These are phyloP conservation scores for Solanum raphanifolium DNA, from an alignment of 257 asterid genomes.

Conservation along the genomic window DNA sequence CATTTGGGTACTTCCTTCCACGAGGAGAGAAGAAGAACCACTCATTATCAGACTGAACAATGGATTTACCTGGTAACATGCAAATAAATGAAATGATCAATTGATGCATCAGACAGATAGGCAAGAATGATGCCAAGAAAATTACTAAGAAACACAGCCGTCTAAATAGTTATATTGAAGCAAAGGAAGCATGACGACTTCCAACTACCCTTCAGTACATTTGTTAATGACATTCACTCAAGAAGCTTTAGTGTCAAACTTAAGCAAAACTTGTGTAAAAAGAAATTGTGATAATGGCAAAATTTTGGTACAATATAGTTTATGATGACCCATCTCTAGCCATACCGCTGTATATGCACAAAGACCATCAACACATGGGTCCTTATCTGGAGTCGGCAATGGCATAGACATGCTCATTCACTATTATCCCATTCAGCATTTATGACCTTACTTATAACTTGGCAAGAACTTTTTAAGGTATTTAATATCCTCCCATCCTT, in stretches of 20 bases:
- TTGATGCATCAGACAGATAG: neutral
- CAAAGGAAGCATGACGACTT: neutral
- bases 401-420: neutral
- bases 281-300: neutral
- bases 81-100: slow-evolving; percentile 5
- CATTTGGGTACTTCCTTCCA: slow-evolving; percentile 82
- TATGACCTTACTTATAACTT: neutral
- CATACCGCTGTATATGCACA: neutral
- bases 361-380: neutral
- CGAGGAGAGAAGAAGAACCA: slow-evolving; percentile 92
- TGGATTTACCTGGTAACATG: slow-evolving; percentile 38
- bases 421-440: neutral
- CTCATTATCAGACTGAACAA: slow-evolving; percentile 61
- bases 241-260: neutral
- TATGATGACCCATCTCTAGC: neutral
- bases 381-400: neutral
- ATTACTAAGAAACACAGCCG: neutral
- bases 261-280: neutral
- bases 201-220: neutral
- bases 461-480: neutral
- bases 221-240: neutral
- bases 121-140: neutral
- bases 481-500: neutral
- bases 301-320: neutral
- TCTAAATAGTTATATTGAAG: neutral